phyloP scores from a whole-genome alignment of 2,329 filamentous ascomycete species.

The Fusarium dimerum region DNA sequence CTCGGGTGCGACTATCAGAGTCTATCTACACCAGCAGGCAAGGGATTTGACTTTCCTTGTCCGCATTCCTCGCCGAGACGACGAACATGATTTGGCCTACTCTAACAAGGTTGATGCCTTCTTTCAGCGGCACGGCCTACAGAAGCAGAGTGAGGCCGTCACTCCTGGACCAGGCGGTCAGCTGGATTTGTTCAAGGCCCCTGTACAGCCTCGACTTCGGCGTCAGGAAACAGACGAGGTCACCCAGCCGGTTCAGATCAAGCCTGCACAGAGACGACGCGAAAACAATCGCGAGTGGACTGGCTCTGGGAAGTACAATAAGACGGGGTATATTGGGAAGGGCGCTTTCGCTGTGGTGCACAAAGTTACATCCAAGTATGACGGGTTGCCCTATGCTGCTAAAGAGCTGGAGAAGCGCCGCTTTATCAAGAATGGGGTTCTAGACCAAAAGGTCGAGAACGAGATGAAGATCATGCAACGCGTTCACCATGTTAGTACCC shows the following conservation, averaged over 20 bases:
- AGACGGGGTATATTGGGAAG: conserved; percentile 79
- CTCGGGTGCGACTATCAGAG: conserved; percentile 72
- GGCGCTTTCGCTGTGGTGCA: conserved; percentile 95
- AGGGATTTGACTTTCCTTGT: conserved; percentile 79
- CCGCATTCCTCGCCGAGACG: conserved; percentile 76
- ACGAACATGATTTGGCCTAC: conserved; percentile 65
- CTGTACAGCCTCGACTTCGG: conserved; percentile 22
- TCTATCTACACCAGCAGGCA: conserved; percentile 55
- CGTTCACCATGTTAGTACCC: conserved; percentile 71
- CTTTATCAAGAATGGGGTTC: conserved; percentile 88
- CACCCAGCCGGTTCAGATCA: conserved; percentile 6
- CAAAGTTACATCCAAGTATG: conserved; percentile 81
- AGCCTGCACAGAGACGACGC: conserved; percentile 25
- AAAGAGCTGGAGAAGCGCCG: conserved; percentile 93
- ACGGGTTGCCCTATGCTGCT: conserved; percentile 82
- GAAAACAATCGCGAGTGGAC: conserved; percentile 67
- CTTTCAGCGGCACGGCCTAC: conserved; percentile 45
- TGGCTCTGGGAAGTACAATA: conserved; percentile 82
- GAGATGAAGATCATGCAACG: conserved; percentile 95
- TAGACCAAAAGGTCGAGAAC: conserved; percentile 92
- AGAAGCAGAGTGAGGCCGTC: conserved; percentile 45
- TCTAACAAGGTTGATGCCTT: conserved; percentile 69
- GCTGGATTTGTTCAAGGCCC: conserved; percentile 36
- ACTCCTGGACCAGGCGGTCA: conserved; percentile 50
- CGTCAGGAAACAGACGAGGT: conserved; percentile 23